Conservation (phyloP, 176 grass and related monocot species). For the Carex littledalei region DNA sequence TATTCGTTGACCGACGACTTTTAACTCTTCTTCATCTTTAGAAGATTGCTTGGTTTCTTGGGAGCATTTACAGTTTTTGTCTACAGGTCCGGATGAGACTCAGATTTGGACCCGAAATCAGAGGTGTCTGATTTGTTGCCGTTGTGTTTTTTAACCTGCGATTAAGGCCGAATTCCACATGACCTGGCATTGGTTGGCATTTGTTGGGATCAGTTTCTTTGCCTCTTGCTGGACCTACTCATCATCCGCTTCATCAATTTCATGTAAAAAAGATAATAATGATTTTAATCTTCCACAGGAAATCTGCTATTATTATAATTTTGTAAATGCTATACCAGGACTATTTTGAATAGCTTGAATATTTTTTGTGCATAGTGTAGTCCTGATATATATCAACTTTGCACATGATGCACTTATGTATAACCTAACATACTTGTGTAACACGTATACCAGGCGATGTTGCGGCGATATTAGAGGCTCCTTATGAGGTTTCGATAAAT, state of each 20-base stretch:
- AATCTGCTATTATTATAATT: background rate
- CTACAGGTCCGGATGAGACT: too few relatives aligned
- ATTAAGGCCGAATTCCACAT: conserved; percentile 70
- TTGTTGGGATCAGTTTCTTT: conserved; percentile 83
- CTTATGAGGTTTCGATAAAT: background rate
- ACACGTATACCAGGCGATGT: background rate
- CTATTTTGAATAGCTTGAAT: background rate
- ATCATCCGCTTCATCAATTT: conserved; percentile 86
- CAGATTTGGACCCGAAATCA: too few relatives aligned
- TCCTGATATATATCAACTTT: background rate
- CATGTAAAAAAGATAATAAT: conserved; percentile 32
- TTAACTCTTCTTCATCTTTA: too few relatives aligned
- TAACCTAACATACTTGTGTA: background rate
- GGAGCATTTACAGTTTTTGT: too few relatives aligned
- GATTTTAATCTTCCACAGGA: background rate
- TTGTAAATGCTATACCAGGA: background rate
- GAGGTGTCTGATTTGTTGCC: too few relatives aligned
- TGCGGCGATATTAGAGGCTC: background rate
- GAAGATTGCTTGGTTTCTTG: too few relatives aligned
- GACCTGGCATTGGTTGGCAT: conserved; percentile 58
- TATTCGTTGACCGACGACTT: too few relatives aligned
- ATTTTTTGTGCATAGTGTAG: background rate
- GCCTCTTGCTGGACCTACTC: conserved; percentile 77
- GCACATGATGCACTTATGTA: background rate
- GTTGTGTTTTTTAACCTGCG: conserved; percentile 27